A percentile compares a stretch with the other conserved stretches of the same genome.
These are phyloP conservation scores for Fusarium chaquense DNA, from an alignment of 2,329 filamentous ascomycete genomes.

Conservation along the genomic window DNA sequence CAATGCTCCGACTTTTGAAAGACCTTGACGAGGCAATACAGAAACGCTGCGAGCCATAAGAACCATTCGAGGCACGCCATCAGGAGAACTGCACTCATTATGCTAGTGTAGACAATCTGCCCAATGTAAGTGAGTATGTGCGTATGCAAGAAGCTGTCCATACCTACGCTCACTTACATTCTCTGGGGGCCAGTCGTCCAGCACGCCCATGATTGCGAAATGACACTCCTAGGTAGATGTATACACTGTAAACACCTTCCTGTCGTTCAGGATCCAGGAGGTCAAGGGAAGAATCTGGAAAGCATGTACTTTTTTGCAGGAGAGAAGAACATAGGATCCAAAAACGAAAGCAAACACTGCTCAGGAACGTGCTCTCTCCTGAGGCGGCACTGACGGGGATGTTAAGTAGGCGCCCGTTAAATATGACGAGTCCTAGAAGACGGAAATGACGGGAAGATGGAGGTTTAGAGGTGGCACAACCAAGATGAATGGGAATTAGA, in stretches of 20 bases:
- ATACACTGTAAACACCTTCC: neutral
- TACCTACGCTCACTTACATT: constrained; percentile 50
- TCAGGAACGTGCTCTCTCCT: constrained; percentile 1
- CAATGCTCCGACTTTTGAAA: constrained; percentile 90
- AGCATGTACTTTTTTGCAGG: neutral
- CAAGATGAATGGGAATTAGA: neutral
- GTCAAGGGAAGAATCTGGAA: neutral
- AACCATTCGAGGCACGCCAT: constrained; percentile 93
- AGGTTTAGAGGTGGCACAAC: constrained; percentile 6
- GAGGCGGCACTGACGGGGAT: constrained; percentile 7
- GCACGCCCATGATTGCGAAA: constrained; percentile 55
- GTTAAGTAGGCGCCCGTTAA: constrained; percentile 22
- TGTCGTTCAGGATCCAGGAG: neutral
- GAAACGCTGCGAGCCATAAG: constrained; percentile 91
- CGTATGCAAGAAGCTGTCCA: neutral
- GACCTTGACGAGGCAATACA: constrained; percentile 91
- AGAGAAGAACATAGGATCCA: neutral
- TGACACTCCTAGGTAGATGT: neutral
- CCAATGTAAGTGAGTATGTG: neutral
- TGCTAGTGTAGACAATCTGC: constrained; percentile 85
- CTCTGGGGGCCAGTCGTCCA: constrained; percentile 64
- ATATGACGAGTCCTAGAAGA: constrained; percentile 12
- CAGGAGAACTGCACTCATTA: constrained; percentile 84
- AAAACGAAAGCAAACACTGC: neutral
- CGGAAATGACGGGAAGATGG: neutral